Conservation (phyloP, 139 green algal species). For the Astrephomene gubernaculifera region DNA sequence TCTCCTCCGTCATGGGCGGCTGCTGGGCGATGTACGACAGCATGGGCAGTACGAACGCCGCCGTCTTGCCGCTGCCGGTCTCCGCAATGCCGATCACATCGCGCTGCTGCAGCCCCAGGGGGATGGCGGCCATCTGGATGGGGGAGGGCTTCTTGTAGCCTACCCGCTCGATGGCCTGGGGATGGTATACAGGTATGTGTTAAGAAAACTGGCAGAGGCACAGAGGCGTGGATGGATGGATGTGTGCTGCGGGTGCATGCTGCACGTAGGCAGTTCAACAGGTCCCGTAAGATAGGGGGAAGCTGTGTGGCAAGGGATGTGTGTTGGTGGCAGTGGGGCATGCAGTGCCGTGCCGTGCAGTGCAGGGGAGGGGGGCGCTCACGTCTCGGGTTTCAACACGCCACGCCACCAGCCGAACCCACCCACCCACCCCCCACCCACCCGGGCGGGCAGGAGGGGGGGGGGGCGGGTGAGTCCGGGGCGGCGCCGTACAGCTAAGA, state of each 20-base stretch:
- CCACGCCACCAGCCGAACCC: not conserved
- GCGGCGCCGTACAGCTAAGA: conserved; percentile 66
- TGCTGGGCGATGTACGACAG: conserved; percentile 94
- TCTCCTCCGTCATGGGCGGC: conserved; percentile 91
- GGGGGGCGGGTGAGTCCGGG: not conserved
- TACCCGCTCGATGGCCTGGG: conserved; percentile 75
- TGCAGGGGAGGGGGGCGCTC: conserved; percentile 12
- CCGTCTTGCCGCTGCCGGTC: conserved; percentile 97
- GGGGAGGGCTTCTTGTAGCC: conserved; percentile 95
- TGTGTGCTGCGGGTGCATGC: not conserved
- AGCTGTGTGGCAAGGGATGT: too few relatives aligned
- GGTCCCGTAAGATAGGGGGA: too few relatives aligned
- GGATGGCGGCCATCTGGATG: conserved; percentile 98
- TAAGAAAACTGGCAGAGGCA: not conserved
- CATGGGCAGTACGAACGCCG: conserved; percentile 98
- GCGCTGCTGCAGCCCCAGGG: conserved; percentile 89
- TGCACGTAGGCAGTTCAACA: not conserved
- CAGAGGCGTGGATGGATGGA: not conserved
- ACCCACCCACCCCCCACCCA: not conserved
- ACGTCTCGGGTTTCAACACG: conserved; percentile 41
- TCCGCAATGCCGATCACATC: conserved; percentile 98
- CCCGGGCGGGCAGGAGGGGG: too few relatives aligned
- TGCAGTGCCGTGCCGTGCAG: too few relatives aligned
- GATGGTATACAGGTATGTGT: not conserved
- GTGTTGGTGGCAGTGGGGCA: too few relatives aligned